phyloP scores from a whole-genome alignment of 2,329 filamentous ascomycete species.

The Ceratocystis albifundus region DNA sequence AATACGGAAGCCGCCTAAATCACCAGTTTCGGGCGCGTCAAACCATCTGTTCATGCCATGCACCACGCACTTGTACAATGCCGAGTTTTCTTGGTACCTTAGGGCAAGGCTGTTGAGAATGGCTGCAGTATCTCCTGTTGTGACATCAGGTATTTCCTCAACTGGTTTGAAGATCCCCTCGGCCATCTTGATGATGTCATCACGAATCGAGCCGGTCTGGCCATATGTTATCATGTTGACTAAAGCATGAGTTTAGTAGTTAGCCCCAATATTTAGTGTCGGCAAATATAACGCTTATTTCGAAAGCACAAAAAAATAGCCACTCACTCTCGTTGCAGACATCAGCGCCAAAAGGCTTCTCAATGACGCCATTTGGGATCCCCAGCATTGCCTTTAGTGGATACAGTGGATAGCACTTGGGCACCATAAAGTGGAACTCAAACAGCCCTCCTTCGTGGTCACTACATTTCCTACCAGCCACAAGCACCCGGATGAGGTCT shows the following conservation, averaged over 20 bases:
- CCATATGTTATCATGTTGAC: slow-evolving; percentile 2
- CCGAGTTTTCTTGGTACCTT: slow-evolving; percentile 9
- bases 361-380: slow-evolving; percentile 10
- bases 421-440: slow-evolving; percentile 12
- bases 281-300: no score
- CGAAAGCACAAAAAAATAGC: neutral
- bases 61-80: slow-evolving; percentile 1
- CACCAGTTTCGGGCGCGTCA: neutral
- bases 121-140: neutral
- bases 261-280: no score
- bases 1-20: neutral
- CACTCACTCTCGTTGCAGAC: slow-evolving; percentile 9
- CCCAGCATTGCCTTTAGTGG: slow-evolving; percentile 2
- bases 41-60: slow-evolving; percentile 11
- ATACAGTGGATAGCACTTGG: slow-evolving; percentile 3
- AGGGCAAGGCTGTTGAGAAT: slow-evolving; percentile 6
- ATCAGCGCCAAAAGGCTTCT: slow-evolving; percentile 7
- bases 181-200: slow-evolving; percentile 11
- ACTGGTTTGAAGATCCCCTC: neutral
- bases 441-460: slow-evolving; percentile 7
- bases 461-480: slow-evolving; percentile 7
- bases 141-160: neutral
- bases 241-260: neutral
- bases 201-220: neutral
- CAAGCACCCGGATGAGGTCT: neutral